These are phyloP conservation scores for Neonectria neomacrospora DNA, from an alignment of 2,329 filamentous ascomycete genomes.

Conservation along the genomic window DNA sequence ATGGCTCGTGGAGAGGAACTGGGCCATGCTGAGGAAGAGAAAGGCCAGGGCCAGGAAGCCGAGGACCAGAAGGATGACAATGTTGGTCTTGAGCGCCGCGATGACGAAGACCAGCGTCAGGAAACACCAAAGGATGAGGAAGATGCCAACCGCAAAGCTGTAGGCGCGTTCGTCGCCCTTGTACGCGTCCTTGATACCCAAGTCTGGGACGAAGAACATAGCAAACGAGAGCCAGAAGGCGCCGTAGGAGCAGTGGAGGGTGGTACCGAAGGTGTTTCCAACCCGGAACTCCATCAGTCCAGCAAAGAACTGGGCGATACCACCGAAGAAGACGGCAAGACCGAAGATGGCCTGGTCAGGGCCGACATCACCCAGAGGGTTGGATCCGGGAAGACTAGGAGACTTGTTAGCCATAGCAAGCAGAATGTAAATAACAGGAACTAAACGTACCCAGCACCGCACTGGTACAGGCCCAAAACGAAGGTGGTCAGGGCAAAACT, in stretches of 20 bases:
- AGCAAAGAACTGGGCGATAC: constrained; percentile 73
- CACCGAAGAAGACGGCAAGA: constrained; percentile 64
- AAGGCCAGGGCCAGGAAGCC: constrained; percentile 68
- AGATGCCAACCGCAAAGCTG: constrained; percentile 66
- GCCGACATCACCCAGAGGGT: constrained; percentile 49
- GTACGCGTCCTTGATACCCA: constrained; percentile 62
- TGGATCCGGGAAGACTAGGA: constrained; percentile 47
- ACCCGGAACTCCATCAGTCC: constrained; percentile 67
- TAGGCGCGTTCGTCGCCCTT: constrained; percentile 50
- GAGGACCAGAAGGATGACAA: constrained; percentile 68
- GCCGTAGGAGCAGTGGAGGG: constrained; percentile 69
- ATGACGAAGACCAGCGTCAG: constrained; percentile 67
- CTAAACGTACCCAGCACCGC: constrained; percentile 59
- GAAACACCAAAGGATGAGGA: constrained; percentile 69
- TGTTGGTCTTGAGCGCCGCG: constrained; percentile 67
- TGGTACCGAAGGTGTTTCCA: constrained; percentile 72
- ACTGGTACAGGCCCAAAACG: constrained; percentile 62
- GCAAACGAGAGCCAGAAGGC: constrained; percentile 71
- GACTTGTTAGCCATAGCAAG: background rate
- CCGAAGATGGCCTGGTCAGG: constrained; percentile 52
- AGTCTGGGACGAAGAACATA: constrained; percentile 64
- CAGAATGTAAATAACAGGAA: background rate
- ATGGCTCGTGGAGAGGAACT: constrained; percentile 59
- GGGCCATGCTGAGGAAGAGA: constrained; percentile 67
- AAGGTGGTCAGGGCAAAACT: constrained; percentile 76